These are phyloP conservation scores for Penicillium thymicola DNA, from an alignment of 2,329 filamentous ascomycete genomes.

Conservation along the genomic window DNA sequence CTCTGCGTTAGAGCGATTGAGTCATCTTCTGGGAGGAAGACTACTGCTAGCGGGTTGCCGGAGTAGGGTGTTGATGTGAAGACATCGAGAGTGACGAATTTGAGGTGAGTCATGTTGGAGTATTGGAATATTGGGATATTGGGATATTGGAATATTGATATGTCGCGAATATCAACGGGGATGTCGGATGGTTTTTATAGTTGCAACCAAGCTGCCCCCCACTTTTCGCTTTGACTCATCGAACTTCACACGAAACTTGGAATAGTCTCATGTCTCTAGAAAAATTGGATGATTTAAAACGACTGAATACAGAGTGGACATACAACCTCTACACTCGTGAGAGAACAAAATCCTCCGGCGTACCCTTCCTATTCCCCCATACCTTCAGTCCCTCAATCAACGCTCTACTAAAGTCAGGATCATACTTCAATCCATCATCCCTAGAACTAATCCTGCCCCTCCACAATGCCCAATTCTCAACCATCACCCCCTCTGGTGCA, in stretches of 20 bases:
- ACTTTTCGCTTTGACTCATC: conserved; percentile 3
- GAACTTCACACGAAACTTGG: background rate
- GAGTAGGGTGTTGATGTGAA: conserved; percentile 42
- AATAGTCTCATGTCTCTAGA: background rate
- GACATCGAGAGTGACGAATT: conserved; percentile 42
- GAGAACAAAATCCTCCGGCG: conserved; percentile 15
- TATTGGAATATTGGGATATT: background rate
- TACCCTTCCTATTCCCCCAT: conserved; percentile 18
- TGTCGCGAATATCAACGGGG: background rate
- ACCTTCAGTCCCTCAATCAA: conserved; percentile 18
- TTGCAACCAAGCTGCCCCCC: background rate
- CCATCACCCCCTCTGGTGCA: conserved; percentile 39
- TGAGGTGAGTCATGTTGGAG: conserved; percentile 25
- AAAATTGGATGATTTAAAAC: background rate
- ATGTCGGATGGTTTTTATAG: background rate
- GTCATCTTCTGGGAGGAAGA: conserved; percentile 41
- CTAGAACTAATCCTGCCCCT: conserved; percentile 24
- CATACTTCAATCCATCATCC: conserved; percentile 21
- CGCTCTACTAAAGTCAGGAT: conserved; percentile 17
- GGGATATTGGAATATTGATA: background rate
- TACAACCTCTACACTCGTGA: background rate
- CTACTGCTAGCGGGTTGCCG: conserved; percentile 58
- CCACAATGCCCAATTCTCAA: conserved; percentile 47
- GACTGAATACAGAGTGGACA: background rate
- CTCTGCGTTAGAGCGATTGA: conserved; percentile 41